These are phyloP conservation scores for Colletotrichum sp. DNA, from an alignment of 2,329 filamentous ascomycete genomes.

Conservation along the genomic window DNA sequence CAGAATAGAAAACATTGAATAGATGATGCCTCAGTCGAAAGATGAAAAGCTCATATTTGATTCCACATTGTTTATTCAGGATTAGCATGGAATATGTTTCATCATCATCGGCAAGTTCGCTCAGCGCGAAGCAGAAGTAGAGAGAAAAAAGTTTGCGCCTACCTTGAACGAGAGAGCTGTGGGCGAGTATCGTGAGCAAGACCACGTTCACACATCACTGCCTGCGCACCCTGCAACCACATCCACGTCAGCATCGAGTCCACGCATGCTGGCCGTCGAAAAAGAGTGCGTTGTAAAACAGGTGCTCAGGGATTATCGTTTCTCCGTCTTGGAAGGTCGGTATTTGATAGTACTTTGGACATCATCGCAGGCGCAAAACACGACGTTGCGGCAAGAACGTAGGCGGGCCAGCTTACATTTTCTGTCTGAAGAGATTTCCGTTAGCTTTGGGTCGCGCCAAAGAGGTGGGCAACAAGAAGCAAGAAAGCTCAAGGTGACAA, in stretches of 20 bases:
- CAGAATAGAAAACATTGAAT: slow-evolving; percentile 34
- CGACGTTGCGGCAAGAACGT: not conserved
- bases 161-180: slow-evolving; percentile 25
- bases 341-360: slow-evolving; percentile 52
- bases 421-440: not conserved
- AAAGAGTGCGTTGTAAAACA: not conserved
- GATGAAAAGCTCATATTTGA: slow-evolving; percentile 80
- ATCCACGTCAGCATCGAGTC: not conserved
- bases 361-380: slow-evolving; percentile 36
- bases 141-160: slow-evolving; percentile 25
- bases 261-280: not conserved
- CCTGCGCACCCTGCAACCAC: not conserved
- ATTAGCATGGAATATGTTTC: slow-evolving; percentile 79
- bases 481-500: slow-evolving; percentile 10
- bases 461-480: not conserved
- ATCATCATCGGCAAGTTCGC: slow-evolving; percentile 61
- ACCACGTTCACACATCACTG: not conserved
- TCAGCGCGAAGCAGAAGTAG: not conserved
- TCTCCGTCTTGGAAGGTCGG: slow-evolving; percentile 46
- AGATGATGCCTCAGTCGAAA: slow-evolving; percentile 69
- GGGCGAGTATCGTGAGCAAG: not conserved
- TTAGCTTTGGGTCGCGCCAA: not conserved
- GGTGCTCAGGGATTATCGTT: slow-evolving; percentile 30
- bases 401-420: not conserved
- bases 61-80: slow-evolving; percentile 71